A percentile compares a stretch with the other conserved stretches of the same genome.
Evolutionary conservation across 148 eudicot species (phyloP).

Genomic region (Camellia japonica): DNA sequence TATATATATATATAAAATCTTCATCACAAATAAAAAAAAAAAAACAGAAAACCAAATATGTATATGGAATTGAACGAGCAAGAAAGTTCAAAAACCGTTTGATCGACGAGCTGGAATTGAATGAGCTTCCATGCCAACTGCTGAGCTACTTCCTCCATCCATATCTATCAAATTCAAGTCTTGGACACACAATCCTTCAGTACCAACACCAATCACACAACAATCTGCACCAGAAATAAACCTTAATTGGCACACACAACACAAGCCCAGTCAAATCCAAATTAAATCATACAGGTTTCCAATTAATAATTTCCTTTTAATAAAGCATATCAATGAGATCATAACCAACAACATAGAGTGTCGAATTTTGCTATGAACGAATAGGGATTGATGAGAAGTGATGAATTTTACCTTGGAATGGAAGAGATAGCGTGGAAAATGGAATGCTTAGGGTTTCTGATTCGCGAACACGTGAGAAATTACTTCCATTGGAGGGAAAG

Average conservation of each 20-base stretch:
- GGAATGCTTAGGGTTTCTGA: conserved; percentile 11
- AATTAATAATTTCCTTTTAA: not conserved
- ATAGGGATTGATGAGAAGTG: not conserved
- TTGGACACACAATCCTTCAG: not conserved
- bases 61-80: not conserved
- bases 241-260: not conserved
- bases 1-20: too few relatives aligned
- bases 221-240: conserved; percentile 2
- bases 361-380: not conserved
- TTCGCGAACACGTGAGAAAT: conserved; percentile 3
- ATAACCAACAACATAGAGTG: not conserved
- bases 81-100: not conserved
- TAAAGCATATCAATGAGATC: not conserved
- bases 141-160: conserved; percentile 20
- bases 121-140: not conserved
- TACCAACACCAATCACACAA: not conserved
- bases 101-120: conserved; percentile 1
- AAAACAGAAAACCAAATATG: not conserved
- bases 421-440: conserved; percentile 11
- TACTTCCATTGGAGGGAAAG: conserved; percentile 8
- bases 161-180: conserved; percentile 12
- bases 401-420: not conserved
- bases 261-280: too few relatives aligned
- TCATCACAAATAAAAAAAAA: not conserved
- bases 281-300: not conserved